Percentiles rank a stretch among this genome's conserved stretches.
These are phyloP conservation scores for Pseudonectria foliicola DNA, from an alignment of 2,329 filamentous ascomycete genomes.

Conservation along the genomic window DNA sequence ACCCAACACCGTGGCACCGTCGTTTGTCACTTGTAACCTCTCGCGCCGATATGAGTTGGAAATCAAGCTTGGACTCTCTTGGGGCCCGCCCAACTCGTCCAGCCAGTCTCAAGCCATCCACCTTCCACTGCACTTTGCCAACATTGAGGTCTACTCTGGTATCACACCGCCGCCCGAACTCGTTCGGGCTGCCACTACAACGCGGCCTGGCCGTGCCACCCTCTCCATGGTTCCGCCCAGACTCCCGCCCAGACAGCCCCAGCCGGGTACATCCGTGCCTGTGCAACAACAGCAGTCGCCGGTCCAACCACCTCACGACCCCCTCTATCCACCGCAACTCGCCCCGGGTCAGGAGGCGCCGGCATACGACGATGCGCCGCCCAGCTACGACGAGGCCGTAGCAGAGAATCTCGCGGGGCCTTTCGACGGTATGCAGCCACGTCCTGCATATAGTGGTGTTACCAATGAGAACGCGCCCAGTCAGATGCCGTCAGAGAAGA, in stretches of 20 bases:
- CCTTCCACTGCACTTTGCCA: conserved; percentile 68
- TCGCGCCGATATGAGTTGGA: conserved; percentile 76
- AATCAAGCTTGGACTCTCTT: conserved; percentile 69
- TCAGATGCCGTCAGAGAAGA: conserved; percentile 38
- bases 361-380: conserved; percentile 69
- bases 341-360: conserved; percentile 34
- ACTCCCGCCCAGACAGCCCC: conserved; percentile 26
- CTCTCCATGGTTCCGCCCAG: conserved; percentile 25
- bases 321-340: conserved; percentile 53
- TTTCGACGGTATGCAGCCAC: conserved; percentile 51
- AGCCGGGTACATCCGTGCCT: conserved; percentile 16
- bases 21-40: conserved; percentile 85
- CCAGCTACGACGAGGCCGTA: conserved; percentile 90
- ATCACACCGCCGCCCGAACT: conserved; percentile 74
- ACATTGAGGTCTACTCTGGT: conserved; percentile 76
- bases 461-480: conserved; percentile 55
- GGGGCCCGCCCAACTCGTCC: conserved; percentile 49
- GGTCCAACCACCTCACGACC: conserved; percentile 33
- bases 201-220: conserved; percentile 33
- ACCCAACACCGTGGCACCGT: conserved; percentile 80
- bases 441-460: conserved; percentile 61
- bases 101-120: conserved; percentile 61
- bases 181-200: conserved; percentile 47
- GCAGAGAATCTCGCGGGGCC: conserved; percentile 66
- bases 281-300: conserved; percentile 14